Evolutionary conservation across 257 asterid genomes (phyloP), one percentile per base, ranked within the genome.

Genomic region (Capsicum rhomboideum): DNA sequence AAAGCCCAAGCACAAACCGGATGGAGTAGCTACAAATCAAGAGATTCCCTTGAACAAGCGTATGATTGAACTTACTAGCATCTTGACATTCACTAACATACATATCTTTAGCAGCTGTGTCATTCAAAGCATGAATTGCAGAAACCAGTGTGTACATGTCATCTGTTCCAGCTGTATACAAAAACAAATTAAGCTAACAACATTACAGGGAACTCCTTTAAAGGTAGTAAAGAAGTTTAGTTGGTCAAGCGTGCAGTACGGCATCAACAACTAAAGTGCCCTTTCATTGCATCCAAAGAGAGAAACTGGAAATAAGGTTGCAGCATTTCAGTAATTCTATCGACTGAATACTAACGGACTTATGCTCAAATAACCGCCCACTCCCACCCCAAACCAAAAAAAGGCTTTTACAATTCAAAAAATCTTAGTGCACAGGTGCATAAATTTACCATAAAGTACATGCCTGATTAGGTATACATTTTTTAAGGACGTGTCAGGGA

Each of bases 21-120:
- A 97, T 90, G 31, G 99, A 96, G 91, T 96, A 96, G 97, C 98
- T 94, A 80, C 99, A 97, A 82, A 97, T 91, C 87, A 97, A 86
- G 69, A 95, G 91, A 85, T 93, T 97, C 86, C 99, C 98, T 85
- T 82, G 83, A 85, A 97, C 86, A 74, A 91, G 54, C 79, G 89
- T 95, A 85, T 67, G 93, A 63, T 89, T 86, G 82, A 92, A 94
- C 87, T 83, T 90, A 88, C 89, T 79, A 13, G 93, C 86, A 85
- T 95, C 98, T 90, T 97, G 98, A 92, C 99, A 97, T 88, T 97
- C 98, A 67, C 96, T 89, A 82, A 92, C 90, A 34, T 97, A 97
- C 93, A 93, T 92, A 88, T 97, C 97, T 53, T 90, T 86, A 10
- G 82, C 87, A 40, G 92, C 79, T 29, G 88, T 21, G 75, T 91